phyloP scores from a whole-genome alignment of 2,329 filamentous ascomycete species.

The Byssochlamys sp. region DNA sequence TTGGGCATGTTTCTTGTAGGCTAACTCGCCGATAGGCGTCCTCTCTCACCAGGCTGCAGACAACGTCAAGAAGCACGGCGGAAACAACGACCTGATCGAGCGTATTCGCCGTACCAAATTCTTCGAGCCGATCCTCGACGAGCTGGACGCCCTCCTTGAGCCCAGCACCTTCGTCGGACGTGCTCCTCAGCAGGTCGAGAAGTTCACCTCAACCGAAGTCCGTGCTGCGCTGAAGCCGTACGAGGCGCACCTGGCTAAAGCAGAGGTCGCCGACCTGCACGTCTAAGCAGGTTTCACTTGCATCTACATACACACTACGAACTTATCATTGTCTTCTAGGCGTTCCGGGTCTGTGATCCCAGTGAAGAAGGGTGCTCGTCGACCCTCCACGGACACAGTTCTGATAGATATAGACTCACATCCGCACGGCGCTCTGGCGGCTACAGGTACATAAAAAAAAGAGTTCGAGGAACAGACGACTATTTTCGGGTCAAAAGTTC shows the following conservation, averaged over 20 bases:
- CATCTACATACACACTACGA: not conserved
- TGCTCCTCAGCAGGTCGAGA: constrained; percentile 44
- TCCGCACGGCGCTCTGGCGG: not conserved
- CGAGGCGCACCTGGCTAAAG: constrained; percentile 25
- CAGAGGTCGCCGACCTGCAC: constrained; percentile 31
- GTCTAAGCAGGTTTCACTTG: constrained; percentile 19
- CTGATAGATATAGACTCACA: not conserved
- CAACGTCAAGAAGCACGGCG: constrained; percentile 63
- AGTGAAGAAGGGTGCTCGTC: not conserved
- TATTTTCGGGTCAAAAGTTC: not conserved
- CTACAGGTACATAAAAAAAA: not conserved
- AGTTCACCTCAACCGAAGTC: constrained; percentile 44
- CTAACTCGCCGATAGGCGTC: constrained; percentile 33
- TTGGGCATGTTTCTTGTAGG: not conserved
- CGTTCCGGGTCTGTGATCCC: not conserved
- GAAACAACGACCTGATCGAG: constrained; percentile 71
- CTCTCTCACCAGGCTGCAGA: constrained; percentile 65
- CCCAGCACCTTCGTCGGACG: constrained; percentile 52
- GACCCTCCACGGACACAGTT: not conserved
- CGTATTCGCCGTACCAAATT: constrained; percentile 63
- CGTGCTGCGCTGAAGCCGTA: constrained; percentile 41
- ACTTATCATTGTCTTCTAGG: not conserved
- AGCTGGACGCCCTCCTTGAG: constrained; percentile 60
- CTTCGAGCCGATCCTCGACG: constrained; percentile 61
- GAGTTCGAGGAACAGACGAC: not conserved